Conservation (phyloP, 768 basidiomycete genomes). For the Kwoniella dendrophila region DNA sequence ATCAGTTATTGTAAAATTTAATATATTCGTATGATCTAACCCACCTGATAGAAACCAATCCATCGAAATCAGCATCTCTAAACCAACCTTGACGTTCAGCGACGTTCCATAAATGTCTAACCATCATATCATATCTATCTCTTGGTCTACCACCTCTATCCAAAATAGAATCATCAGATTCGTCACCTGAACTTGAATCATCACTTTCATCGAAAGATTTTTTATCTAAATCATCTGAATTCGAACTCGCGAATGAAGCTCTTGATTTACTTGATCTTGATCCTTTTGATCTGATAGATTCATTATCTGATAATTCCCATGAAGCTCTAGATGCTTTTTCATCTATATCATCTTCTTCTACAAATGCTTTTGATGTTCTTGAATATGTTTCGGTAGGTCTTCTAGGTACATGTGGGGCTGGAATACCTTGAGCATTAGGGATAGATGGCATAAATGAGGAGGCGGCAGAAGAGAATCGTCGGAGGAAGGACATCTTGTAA, state of each 20-base stretch:
- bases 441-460: slow-evolving; percentile 33
- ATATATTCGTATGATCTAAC: slow-evolving; percentile 5
- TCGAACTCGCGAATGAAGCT: slow-evolving; percentile 16
- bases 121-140: slow-evolving; percentile 52
- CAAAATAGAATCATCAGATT: slow-evolving; percentile 26
- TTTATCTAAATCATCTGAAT: slow-evolving; percentile 15
- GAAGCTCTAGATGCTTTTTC: slow-evolving; percentile 38
- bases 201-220: slow-evolving; percentile 23
- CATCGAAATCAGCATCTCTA: slow-evolving; percentile 48
- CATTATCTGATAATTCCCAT: slow-evolving; percentile 47
- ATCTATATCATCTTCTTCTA: slow-evolving; percentile 31
- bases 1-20: too few relatives aligned
- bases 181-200: slow-evolving; percentile 20
- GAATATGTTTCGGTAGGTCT: slow-evolving; percentile 40
- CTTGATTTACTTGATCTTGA: slow-evolving; percentile 13
- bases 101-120: slow-evolving; percentile 48
- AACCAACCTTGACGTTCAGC: slow-evolving; percentile 51
- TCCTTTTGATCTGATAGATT: slow-evolving; percentile 25
- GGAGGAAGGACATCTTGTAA: slow-evolving; percentile 46
- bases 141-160: slow-evolving; percentile 30
- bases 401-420: slow-evolving; percentile 38
- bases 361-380: slow-evolving; percentile 11
- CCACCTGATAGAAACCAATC: slow-evolving; percentile 51
- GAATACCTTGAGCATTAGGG: slow-evolving; percentile 30
- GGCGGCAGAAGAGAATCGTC: slow-evolving; percentile 43